phyloP scores from a whole-genome alignment of 2,329 filamentous ascomycete species.

The Sporothrix mexicana region DNA sequence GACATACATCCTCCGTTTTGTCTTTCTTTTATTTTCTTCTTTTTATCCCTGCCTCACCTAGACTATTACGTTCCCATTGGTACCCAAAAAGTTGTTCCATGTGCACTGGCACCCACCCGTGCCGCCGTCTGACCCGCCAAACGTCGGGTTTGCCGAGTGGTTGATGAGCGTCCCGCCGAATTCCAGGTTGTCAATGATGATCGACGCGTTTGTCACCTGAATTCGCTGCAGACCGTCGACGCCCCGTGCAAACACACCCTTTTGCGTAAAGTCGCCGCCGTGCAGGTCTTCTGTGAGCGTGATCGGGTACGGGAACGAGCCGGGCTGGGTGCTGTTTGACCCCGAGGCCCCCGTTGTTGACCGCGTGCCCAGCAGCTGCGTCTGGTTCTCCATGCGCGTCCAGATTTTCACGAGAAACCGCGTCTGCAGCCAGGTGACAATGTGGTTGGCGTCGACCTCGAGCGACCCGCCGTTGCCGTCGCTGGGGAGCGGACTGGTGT shows the following conservation, averaged over 20 bases:
- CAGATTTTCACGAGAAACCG: conserved; percentile 70
- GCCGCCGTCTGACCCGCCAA: conserved; percentile 68
- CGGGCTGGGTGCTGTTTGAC: conserved; percentile 53
- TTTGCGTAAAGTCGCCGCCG: conserved; percentile 59
- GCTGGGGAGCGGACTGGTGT: conserved; percentile 46
- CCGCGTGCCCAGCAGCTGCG: conserved; percentile 47
- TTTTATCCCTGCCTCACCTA: too few relatives aligned
- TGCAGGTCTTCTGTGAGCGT: conserved; percentile 67
- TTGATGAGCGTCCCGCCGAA: conserved; percentile 62
- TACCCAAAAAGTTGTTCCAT: conserved; percentile 60
- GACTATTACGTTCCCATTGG: conserved; percentile 36
- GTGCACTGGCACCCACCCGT: conserved; percentile 66
- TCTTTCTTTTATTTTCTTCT: background rate
- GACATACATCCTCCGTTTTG: background rate
- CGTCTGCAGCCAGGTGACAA: conserved; percentile 66
- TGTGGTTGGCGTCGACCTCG: conserved; percentile 58
- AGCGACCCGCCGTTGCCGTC: conserved; percentile 62
- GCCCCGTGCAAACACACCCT: conserved; percentile 61
- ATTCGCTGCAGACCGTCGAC: conserved; percentile 54
- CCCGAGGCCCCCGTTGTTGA: conserved; percentile 14
- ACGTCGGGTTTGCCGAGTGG: conserved; percentile 50
- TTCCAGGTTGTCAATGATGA: conserved; percentile 57
- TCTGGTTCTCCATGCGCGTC: conserved; percentile 58
- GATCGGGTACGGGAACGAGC: conserved; percentile 68
- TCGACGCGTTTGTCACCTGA: conserved; percentile 49